These are phyloP conservation scores for Glycyrrhiza uralensis DNA, from an alignment of 306 rosid species.

Conservation along the genomic window DNA sequence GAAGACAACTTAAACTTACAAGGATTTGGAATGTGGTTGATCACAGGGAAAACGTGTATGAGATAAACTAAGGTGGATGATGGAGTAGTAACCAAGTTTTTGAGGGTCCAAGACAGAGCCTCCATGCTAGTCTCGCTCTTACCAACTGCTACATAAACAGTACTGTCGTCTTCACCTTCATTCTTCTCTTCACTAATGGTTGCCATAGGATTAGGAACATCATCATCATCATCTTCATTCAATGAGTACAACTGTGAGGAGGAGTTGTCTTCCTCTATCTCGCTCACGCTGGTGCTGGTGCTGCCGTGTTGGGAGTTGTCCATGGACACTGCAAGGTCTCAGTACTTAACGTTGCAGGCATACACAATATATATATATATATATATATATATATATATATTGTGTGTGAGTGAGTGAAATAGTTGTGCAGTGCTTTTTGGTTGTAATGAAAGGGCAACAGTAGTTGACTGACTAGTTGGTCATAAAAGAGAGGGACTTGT, in stretches of 20 bases:
- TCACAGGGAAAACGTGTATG: conserved; percentile 65
- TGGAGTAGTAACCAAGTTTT: conserved; percentile 36
- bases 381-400: no score
- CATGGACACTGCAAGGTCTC: no score
- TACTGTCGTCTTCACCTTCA: conserved; percentile 22
- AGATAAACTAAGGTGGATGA: conserved; percentile 49
- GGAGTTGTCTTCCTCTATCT: conserved; percentile 56
- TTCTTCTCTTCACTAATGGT: conserved; percentile 43
- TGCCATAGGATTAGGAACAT: conserved; percentile 33
- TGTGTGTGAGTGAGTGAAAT: no score
- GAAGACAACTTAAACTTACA: conserved; percentile 53
- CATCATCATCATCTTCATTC: no score
- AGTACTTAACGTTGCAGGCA: no score
- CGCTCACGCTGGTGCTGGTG: no score
- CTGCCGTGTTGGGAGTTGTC: no score
- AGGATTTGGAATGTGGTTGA: conserved; percentile 62
- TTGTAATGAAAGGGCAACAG: no score
- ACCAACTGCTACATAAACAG: conserved; percentile 44
- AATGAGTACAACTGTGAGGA: background rate
- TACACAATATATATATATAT: no score
- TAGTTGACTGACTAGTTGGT: no score
- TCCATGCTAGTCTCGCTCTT: conserved; percentile 48
- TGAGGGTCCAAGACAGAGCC: conserved; percentile 62
- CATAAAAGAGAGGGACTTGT: no score
- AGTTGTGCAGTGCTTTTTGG: no score